Base-by-base conservation (phyloP, 768 basidiomycete species). In the Tulasnella calospora region DNA sequence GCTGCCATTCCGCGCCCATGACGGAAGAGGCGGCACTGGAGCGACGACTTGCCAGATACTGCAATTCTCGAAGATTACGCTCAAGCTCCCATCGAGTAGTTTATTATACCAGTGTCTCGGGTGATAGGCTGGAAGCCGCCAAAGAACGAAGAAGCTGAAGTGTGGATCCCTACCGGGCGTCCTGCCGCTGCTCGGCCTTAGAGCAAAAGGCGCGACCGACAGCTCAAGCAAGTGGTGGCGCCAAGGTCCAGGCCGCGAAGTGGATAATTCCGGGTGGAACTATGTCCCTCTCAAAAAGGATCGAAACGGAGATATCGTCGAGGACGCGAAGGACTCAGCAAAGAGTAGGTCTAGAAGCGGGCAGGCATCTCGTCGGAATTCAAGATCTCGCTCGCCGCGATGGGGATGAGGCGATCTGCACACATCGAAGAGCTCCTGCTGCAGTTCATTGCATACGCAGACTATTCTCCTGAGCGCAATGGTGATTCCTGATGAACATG, bases 51-150 rank as follows among this genome's bases (percentile, higher is more conserved):
- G 6, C 94, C 94, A 0, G 92, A 93, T 8, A 84, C 84, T 74
- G 90, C 96, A 1, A 90, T 92, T 0, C 84, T 93, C n/a, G 91
- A 93, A 0, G 97, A 96, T 84, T 99, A 99, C 82, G 89, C 90
- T 46, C 92, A 95, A n/a, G 90, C 98, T 0, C 98, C 98, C 0
- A 91, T 99, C 21, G 91, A 92, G 8, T 92, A 94, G 77, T 99
- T 99, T 81, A 97, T 98, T 7, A 91, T 93, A 5, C 98, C 98
- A 10, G 88, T 99, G 81, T 87, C 98, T 5, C 89, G 96, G 69
- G 97, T 97, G 0, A 99, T 99, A 97, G 96, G 96, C 2, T 98
- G 95, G 95, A 93, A 93, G 79, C 90, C 91, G 5, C 93, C 93
- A 3, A 87, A 90, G 33, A 87, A 89, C 69, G 47, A 86, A 88